Evolutionary conservation across 2,329 filamentous ascomycete genomes (phyloP), one percentile per base, ranked within the genome.

Genomic region (Myriosclerotinia curreyana): DNA sequence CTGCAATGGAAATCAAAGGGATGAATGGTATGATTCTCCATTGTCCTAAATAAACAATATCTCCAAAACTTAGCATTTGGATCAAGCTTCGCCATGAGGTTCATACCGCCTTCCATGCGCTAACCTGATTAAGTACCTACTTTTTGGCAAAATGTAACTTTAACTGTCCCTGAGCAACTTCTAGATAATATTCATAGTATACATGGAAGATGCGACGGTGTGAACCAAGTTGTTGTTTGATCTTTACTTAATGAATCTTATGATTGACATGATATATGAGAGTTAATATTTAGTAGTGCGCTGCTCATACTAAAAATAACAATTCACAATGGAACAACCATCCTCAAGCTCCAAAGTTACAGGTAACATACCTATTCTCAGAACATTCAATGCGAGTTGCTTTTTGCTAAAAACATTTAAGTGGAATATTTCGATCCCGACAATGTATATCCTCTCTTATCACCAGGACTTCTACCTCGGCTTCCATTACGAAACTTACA

Each of bases 381-480:
- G 12, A 56, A 31, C 50, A 22, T 22, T 25, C 48, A 38, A 44
- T 51, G 28, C 14, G 17, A 51, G 44, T 42, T 59, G 7, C 28
- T 36, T 36, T 36, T 42, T 62, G 52, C 69, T 70, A 63, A 70
- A 38, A 15, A 15, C 14, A 34, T 53, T 53, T 3, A 52, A 96
- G 92, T 97, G 80, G 93, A 98, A 81, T 99, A 96, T 79, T 92
- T 90, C 79, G 95, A 99, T 79, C 94, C 95, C 61, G 90, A 91
- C 75, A 88, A 90, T 72, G 84, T 98, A 68, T 98, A 94, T 78
- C 87, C 91, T 65, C 83, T 94, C 60, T 81, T 98, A 51, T 88
- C 89, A 14, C 86, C 91, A 3, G 87, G 93, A 65, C 81, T 99
- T 65, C 82, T 90, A 49, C 82, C 89, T 50, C 89, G 91, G 62